Evolutionary conservation across 2,329 filamentous ascomycete genomes (phyloP), one percentile per base, ranked within the genome.

Genomic region (Trichoderma sp.): DNA sequence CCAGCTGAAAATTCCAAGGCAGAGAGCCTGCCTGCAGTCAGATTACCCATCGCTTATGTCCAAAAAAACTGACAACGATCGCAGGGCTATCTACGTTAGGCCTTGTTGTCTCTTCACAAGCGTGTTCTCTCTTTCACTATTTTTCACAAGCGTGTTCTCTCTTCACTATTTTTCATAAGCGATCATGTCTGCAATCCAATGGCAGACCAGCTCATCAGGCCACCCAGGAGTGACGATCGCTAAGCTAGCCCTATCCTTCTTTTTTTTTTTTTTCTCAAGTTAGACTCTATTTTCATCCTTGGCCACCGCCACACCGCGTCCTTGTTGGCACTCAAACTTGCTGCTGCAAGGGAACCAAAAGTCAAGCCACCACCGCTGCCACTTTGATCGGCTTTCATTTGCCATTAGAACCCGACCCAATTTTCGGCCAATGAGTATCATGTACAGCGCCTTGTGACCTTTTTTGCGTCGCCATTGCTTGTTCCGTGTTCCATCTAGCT

Each of bases 311-410:
- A 28, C 43, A 26, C 51, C 26, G n/a, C 15, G 15, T 18, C 9
- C 26, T 11, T 32, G 26, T 43, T 60, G 36, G 65, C 12, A n/a
- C 14, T 32, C 36, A 26, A 61, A n/a, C 8, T 21, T 14, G 6
- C 39, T 34, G n/a, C 65, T 69, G 65, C 57, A 69, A 69, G 65
- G 65, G 36, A 51, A 51, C 4, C 15, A 43, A n/a, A 53, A 24
- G 47, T 53, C 47, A 21, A 21, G 47, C 47, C 65, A 58, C 30
- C 51, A 47, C 26, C 18, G 15, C 1, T 53, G 47, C 56, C 65
- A 26, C 36, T 26, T 30, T 32, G 53, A 15, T 24, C 9, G 36
- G 26, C 39, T 21, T 28, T 60, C n/a, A 69, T 43, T 58, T 30
- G 53, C 28, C 26, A 32, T 51, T 18, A 26, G 9, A 32, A 34